phyloP scores from a whole-genome alignment of 1,139 yeast species.

The Pichia sp. region DNA sequence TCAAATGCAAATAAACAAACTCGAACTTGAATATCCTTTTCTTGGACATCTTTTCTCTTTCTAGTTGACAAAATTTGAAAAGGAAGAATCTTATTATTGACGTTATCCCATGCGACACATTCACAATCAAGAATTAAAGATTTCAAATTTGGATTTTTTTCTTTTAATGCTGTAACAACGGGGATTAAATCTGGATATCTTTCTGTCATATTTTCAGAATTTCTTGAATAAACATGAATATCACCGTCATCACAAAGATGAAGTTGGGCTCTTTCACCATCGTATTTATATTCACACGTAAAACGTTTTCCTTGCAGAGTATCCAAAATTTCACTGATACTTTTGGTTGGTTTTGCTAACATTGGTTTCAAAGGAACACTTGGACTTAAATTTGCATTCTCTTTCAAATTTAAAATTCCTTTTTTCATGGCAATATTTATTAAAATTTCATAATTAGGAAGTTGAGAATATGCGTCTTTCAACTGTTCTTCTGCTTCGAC shows the following conservation, averaged over 20 bases:
- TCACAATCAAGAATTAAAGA: slow-evolving; percentile 86
- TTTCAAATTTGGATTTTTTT: slow-evolving; percentile 32
- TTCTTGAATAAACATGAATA: slow-evolving; percentile 80
- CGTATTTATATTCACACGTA: slow-evolving; percentile 95
- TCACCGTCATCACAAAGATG: slow-evolving; percentile 66
- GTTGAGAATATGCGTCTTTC: slow-evolving; percentile 79
- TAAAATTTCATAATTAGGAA: slow-evolving; percentile 85
- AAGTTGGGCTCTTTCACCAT: slow-evolving; percentile 96
- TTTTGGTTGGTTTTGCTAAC: slow-evolving; percentile 96
- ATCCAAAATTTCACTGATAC: slow-evolving; percentile 84
- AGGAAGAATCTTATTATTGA: slow-evolving; percentile 69
- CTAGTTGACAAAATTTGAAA: slow-evolving; percentile 90
- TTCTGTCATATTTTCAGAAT: slow-evolving; percentile 95
- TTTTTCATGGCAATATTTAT: slow-evolving; percentile 57
- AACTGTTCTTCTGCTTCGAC: slow-evolving; percentile 68
- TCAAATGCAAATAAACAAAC: slow-evolving; percentile 94
- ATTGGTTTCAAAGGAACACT: slow-evolving; percentile 96
- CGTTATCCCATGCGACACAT: slow-evolving; percentile 97
- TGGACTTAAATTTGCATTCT: slow-evolving; percentile 72
- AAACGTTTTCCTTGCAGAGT: slow-evolving; percentile 79
- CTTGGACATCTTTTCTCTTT: slow-evolving; percentile 87
- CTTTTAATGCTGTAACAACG: slow-evolving; percentile 57
- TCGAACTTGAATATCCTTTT: slow-evolving; percentile 79
- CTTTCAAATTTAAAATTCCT: slow-evolving; percentile 62
- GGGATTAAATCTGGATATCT: slow-evolving; percentile 86